phyloP scores from a whole-genome alignment of 2,329 filamentous ascomycete species.

The Gremmenia infestans region DNA sequence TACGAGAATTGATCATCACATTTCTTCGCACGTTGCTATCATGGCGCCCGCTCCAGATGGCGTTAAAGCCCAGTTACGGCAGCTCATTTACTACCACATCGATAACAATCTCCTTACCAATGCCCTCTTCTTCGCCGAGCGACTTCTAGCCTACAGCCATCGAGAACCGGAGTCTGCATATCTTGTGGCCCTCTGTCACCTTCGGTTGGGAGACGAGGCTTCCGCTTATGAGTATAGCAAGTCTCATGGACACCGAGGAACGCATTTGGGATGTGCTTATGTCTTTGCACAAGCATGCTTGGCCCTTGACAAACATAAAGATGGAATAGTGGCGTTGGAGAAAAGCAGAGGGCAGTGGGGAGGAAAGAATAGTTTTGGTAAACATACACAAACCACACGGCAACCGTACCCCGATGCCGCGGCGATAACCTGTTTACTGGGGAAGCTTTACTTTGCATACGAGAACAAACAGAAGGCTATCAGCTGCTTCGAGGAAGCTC shows the following conservation, averaged over 20 bases:
- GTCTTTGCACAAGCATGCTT: conserved; percentile 88
- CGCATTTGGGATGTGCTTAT: conserved; percentile 82
- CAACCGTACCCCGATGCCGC: conserved; percentile 77
- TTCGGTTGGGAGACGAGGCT: conserved; percentile 75
- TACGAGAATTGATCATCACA: conserved; percentile 12
- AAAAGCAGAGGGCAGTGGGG: conserved; percentile 74
- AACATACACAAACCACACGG: conserved; percentile 72
- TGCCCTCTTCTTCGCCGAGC: conserved; percentile 87
- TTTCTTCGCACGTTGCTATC: conserved; percentile 12
- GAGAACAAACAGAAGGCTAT: conserved; percentile 79
- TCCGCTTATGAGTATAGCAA: conserved; percentile 83
- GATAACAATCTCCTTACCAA: conserved; percentile 88
- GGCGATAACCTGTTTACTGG: conserved; percentile 76
- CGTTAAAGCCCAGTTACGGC: conserved; percentile 40
- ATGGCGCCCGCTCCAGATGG: conserved; percentile 30
- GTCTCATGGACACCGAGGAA: conserved; percentile 61
- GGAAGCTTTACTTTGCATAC: conserved; percentile 79
- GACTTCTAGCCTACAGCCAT: conserved; percentile 78
- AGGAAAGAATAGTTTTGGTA: conserved; percentile 71
- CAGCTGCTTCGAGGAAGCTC: conserved; percentile 78
- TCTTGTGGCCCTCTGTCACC: conserved; percentile 78
- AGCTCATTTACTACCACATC: conserved; percentile 64
- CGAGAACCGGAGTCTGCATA: conserved; percentile 76
- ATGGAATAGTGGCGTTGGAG: conserved; percentile 80
- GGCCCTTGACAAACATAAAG: conserved; percentile 69